Base-by-base conservation (phyloP, 192 early-diverging fungal species). In the Martensiomyces pterosporus region DNA sequence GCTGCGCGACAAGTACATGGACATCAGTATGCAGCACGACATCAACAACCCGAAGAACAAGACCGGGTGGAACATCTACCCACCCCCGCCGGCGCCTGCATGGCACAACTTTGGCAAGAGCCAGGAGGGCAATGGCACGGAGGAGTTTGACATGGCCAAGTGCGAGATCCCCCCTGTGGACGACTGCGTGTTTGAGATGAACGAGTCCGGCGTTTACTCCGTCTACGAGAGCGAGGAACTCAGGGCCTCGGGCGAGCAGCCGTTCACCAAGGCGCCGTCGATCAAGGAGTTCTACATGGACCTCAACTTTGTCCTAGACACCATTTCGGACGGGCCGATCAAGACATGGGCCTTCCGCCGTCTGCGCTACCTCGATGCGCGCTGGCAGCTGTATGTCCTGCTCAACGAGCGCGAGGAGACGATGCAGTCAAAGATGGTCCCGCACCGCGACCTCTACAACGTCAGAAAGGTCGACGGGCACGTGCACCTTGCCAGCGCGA, bases 391-490 rank as follows among this genome's bases (percentile, higher is more conserved):
- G 85, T 92, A 91, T 67, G 72, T 78, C 14, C 59, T 94, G 9
- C 57, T 92, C 29, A 90, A 91, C 51, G 91, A 94, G 53, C 88
- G 84, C 71, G 82, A 90, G 38, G 91, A 94, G 66, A 76, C 90
- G 17, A 82, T 88, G 1, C 87, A 91, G 39, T 74, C 82, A 24
- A 94, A 94, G 73, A 75, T 80, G 19, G 89, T 91, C 2, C 86
- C 91, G 1, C 91, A 90, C 56, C 73, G 91, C 38, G 91, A 93
- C 60, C 89, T 91, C 50, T 93, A 93, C 77, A 93, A 93, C 52
- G 88, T 93, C 14, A 82, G 91, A 22, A 93, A 93, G 55, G 89
- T 93, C 9, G 91, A 93, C 62, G 91, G 89, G 32, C 91, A 93
- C 80, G 84, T 93, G 24, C 91, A 93, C 51, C 84, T 89, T 50